phyloP scores from a whole-genome alignment of 805 yeast genomes.

The Candida peoriensis region DNA sequence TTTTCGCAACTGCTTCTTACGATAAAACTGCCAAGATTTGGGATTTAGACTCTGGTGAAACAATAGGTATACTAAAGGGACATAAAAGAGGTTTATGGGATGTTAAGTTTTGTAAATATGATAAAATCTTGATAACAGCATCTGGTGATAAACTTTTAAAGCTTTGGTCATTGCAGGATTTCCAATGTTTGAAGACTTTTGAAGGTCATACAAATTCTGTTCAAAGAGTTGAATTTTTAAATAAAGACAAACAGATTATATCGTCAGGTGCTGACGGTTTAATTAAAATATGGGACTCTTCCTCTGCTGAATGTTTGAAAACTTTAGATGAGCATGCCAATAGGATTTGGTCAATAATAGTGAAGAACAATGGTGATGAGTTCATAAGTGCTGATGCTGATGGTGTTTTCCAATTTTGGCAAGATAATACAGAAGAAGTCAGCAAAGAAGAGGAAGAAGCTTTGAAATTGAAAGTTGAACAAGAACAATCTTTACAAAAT shows the following conservation, averaged over 20 bases:
- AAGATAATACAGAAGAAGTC: slow-evolving; percentile 77
- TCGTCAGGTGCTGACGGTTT: slow-evolving; percentile 91
- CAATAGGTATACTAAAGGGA: slow-evolving; percentile 76
- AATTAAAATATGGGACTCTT: slow-evolving; percentile 82
- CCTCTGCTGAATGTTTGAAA: slow-evolving; percentile 70
- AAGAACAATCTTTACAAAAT: slow-evolving; percentile 83
- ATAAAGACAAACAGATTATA: slow-evolving; percentile 60
- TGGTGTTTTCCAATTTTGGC: slow-evolving; percentile 86
- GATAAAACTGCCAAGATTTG: slow-evolving; percentile 90
- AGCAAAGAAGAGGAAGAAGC: slow-evolving; percentile 45
- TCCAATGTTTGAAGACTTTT: slow-evolving; percentile 70
- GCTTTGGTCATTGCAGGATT: slow-evolving; percentile 82
- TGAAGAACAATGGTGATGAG: slow-evolving; percentile 58
- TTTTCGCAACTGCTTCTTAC: slow-evolving; percentile 89
- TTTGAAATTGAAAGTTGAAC: slow-evolving; percentile 60
- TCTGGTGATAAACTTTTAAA: slow-evolving; percentile 90
- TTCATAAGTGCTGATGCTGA: slow-evolving; percentile 92
- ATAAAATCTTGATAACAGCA: slow-evolving; percentile 72
- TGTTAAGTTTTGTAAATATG: slow-evolving; percentile 74
- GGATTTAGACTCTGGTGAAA: slow-evolving; percentile 84
- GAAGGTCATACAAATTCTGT: slow-evolving; percentile 95
- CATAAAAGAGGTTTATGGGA: slow-evolving; percentile 97
- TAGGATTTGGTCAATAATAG: slow-evolving; percentile 87
- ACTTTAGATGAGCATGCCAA: slow-evolving; percentile 93
- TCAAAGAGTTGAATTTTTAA: slow-evolving; percentile 70